Conservation (phyloP, 805 yeast genomes). For the Candida maris region DNA sequence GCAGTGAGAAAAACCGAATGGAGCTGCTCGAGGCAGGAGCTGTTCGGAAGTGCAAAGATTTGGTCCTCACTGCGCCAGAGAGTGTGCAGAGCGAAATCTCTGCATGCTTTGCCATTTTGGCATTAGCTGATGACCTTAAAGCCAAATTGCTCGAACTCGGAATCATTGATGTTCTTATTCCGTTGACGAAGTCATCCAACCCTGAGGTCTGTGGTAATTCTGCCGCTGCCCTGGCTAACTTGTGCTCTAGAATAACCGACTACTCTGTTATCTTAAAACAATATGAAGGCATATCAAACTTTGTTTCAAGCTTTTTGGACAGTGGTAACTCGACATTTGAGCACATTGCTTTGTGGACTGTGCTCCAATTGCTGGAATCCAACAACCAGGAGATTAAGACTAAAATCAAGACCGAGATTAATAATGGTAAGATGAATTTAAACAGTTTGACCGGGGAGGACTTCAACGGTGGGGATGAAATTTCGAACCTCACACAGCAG, state of each 20-base stretch:
- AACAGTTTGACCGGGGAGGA: slow-evolving; percentile 33
- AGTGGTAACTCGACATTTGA: slow-evolving; percentile 91
- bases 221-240: slow-evolving; percentile 95
- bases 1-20: slow-evolving; percentile 86
- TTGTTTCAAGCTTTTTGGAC: slow-evolving; percentile 73
- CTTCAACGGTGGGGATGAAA: slow-evolving; percentile 34
- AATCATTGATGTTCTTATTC: slow-evolving; percentile 82
- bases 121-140: slow-evolving; percentile 92
- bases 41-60: slow-evolving; percentile 84
- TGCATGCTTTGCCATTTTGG: slow-evolving; percentile 95
- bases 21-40: slow-evolving; percentile 95
- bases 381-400: slow-evolving; percentile 60
- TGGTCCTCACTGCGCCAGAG: slow-evolving; percentile 82
- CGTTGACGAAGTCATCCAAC: slow-evolving; percentile 81
- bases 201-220: slow-evolving; percentile 97
- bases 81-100: slow-evolving; percentile 94
- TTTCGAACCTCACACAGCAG: slow-evolving; percentile 35
- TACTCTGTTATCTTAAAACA: slow-evolving; percentile 72
- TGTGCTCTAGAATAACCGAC: slow-evolving; percentile 85
- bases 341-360: slow-evolving; percentile 97
- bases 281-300: slow-evolving; percentile 91
- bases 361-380: slow-evolving; percentile 86
- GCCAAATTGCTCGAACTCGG: slow-evolving; percentile 78
- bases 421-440: slow-evolving; percentile 30
- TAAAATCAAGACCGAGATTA: slow-evolving; percentile 31